These are phyloP conservation scores for Eucalyptus microcorys DNA, from an alignment of 345 rosid genomes.

Conservation along the genomic window DNA sequence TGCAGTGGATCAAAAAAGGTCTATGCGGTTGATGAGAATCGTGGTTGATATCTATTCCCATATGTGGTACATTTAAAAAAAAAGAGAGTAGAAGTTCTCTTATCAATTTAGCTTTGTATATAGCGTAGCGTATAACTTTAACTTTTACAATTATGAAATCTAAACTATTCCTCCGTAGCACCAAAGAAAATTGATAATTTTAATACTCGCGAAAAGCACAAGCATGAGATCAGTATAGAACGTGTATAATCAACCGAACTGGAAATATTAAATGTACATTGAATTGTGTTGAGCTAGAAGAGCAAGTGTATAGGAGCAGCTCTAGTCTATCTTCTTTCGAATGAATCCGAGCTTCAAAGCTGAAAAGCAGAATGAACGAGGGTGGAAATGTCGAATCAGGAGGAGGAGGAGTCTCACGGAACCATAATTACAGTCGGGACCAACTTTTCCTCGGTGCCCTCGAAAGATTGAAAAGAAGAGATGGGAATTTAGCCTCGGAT, in stretches of 20 bases:
- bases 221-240: not conserved
- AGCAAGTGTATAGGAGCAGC: not conserved
- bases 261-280: not conserved
- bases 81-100: not conserved
- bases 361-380: not conserved
- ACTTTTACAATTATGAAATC: not conserved
- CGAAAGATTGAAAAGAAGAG: not conserved
- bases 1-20: not conserved
- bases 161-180: not conserved
- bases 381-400: not conserved
- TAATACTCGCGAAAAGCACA: not conserved
- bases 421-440: not conserved
- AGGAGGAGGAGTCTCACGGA: not conserved
- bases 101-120: not conserved
- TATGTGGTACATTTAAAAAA: accelerated
- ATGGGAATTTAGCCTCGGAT: not conserved
- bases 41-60: not conserved
- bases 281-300: not conserved
- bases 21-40: accelerated
- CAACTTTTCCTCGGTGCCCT: not conserved
- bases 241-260: not conserved
- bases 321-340: not conserved
- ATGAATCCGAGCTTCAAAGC: not conserved
- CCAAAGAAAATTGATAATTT: not conserved
- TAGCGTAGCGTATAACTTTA: not conserved